Percentiles rank a stretch among this genome's conserved stretches.
These are phyloP conservation scores for Hortaea werneckii DNA, from an alignment of 2,329 filamentous ascomycete species.

Conservation along the genomic window DNA sequence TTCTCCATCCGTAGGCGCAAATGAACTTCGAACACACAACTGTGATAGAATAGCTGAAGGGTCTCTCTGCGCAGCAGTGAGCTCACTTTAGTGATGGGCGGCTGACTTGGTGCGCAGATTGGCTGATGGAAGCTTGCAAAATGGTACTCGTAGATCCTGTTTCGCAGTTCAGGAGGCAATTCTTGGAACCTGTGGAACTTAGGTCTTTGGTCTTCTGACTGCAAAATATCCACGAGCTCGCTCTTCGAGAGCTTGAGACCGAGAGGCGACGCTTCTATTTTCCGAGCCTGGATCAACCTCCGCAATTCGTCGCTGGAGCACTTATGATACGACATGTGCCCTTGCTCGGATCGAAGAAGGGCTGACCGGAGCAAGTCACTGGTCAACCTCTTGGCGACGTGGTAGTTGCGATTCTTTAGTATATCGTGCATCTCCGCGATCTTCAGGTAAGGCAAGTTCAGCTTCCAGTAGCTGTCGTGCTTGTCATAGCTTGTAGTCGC, in stretches of 20 bases:
- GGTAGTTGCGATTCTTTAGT: background rate
- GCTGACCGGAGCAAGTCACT: background rate
- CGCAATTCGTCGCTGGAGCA: conserved; percentile 1
- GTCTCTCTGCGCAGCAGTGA: conserved; percentile 1
- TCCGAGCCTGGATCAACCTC: background rate
- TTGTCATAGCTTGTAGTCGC: background rate
- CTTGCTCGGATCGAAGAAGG: background rate
- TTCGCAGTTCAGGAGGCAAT: conserved; percentile 6
- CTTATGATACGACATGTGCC: background rate
- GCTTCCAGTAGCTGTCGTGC: conserved; percentile 3
- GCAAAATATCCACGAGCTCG: background rate
- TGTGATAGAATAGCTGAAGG: background rate
- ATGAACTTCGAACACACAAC: background rate
- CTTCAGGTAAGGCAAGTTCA: background rate
- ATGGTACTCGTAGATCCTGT: conserved; percentile 7
- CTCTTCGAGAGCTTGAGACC: background rate
- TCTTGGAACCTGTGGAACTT: conserved; percentile 3
- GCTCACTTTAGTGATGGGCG: conserved; percentile 6
- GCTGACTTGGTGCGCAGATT: conserved; percentile 7
- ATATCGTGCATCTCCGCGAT: background rate
- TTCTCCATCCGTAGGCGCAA: no score
- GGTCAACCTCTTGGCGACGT: background rate
- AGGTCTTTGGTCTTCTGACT: background rate
- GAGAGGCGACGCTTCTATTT: background rate
- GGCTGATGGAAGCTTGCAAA: conserved; percentile 4